Conservation (phyloP, 2,329 filamentous ascomycete species). For the Aspergillus puulaauensis region DNA sequence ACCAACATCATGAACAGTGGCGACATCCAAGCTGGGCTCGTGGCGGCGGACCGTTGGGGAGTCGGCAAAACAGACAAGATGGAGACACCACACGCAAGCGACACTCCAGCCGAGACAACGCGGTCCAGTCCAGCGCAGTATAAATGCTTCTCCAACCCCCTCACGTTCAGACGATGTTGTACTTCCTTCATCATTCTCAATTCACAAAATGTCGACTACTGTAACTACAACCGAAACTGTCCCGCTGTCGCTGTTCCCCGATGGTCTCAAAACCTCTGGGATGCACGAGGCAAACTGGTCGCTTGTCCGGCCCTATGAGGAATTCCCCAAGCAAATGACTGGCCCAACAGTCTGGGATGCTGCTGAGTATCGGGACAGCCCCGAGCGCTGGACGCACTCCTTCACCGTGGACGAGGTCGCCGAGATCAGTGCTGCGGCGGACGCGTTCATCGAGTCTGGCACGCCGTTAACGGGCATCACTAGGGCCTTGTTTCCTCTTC, state of each 20-base stretch:
- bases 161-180: neutral
- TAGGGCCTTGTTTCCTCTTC: constrained; percentile 63
- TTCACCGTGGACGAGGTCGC: constrained; percentile 66
- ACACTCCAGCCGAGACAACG: neutral
- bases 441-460: constrained; percentile 65
- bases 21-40: too few species aligned
- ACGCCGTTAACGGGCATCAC: constrained; percentile 71
- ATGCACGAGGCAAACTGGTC: constrained; percentile 70
- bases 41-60: neutral
- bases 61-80: neutral
- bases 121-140: neutral
- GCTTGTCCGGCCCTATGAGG: constrained; percentile 63
- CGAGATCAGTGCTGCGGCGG: constrained; percentile 66
- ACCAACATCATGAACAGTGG: too few species aligned
- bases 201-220: neutral
- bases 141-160: neutral
- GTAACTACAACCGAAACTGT: neutral
- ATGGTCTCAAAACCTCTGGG: constrained; percentile 67
- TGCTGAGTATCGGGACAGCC: constrained; percentile 61
- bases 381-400: constrained; percentile 70
- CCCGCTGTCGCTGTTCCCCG: constrained; percentile 53
- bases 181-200: neutral
- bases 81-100: neutral
- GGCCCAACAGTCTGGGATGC: constrained; percentile 72
- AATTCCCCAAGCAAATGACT: constrained; percentile 69